Percentiles rank a stretch among this genome's conserved stretches.
phyloP scores from a whole-genome alignment of 441 rosid genomes.

The Bruguiera hainesii region DNA sequence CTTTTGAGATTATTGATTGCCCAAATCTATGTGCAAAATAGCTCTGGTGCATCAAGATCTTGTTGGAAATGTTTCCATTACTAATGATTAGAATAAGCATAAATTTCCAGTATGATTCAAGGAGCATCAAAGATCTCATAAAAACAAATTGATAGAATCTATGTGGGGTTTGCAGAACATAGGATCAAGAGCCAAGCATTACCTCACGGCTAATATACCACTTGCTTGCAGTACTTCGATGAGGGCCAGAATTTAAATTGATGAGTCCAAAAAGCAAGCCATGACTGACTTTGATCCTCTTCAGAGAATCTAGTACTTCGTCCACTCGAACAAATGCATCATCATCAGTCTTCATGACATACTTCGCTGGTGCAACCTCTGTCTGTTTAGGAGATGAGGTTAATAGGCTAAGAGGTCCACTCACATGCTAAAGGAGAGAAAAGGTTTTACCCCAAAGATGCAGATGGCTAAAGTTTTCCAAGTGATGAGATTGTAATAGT shows the following conservation, averaged over 20 bases:
- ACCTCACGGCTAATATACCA: conserved; percentile 94
- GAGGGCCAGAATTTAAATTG: conserved; percentile 80
- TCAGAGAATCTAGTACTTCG: conserved; percentile 70
- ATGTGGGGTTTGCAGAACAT: not conserved
- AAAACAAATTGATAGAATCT: not conserved
- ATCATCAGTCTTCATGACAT: conserved; percentile 96
- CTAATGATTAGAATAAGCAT: not conserved
- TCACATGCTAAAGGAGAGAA: conserved; percentile 19
- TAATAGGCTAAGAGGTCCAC: not conserved
- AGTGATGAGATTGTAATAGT: conserved; percentile 92
- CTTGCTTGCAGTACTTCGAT: conserved; percentile 83
- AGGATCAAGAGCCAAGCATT: conserved; percentile 20
- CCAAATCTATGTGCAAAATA: too few relatives aligned
- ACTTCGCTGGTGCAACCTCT: conserved; percentile 76
- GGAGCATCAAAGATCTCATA: not conserved
- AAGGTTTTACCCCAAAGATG: conserved; percentile 81
- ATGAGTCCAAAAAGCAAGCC: conserved; percentile 92
- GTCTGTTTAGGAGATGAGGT: conserved; percentile 51
- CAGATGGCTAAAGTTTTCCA: conserved; percentile 98
- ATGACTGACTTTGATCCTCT: conserved; percentile 44
- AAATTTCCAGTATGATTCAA: not conserved
- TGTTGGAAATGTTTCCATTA: not conserved
- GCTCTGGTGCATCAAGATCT: too few relatives aligned
- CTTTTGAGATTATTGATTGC: too few relatives aligned
- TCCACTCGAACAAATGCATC: conserved; percentile 97